These are phyloP conservation scores for Linnemannia exigua DNA, from an alignment of 192 early-diverging fungal genomes.

Conservation along the genomic window DNA sequence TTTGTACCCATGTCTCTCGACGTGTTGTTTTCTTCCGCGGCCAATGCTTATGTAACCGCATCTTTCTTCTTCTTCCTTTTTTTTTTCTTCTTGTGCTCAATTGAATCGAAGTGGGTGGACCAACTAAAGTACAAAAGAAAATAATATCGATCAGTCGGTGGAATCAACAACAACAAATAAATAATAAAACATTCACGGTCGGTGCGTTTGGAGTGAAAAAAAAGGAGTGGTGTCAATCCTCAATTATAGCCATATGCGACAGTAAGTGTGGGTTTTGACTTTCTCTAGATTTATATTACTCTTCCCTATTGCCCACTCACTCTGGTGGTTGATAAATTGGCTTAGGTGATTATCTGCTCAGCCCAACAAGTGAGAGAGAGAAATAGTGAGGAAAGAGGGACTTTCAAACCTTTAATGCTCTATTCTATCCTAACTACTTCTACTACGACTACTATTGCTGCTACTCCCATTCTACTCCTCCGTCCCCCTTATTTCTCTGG, in stretches of 20 bases:
- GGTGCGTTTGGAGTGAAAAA: neutral
- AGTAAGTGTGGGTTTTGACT: neutral
- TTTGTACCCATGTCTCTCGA: neutral
- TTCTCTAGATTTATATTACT: neutral
- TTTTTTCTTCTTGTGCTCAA: constrained; percentile 7
- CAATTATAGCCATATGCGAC: neutral
- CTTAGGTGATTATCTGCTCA: neutral
- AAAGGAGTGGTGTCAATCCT: neutral
- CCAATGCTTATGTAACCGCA: neutral
- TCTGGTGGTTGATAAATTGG: too few species aligned
- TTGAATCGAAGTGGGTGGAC: neutral
- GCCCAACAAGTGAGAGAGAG: neutral
- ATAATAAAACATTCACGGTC: neutral
- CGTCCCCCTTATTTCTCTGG: too few species aligned
- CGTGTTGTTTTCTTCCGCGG: neutral
- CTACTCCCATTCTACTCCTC: too few species aligned
- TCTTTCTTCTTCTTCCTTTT: neutral
- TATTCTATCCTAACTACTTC: too few species aligned
- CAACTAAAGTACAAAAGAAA: neutral
- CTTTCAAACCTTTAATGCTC: too few species aligned
- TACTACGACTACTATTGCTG: too few species aligned
- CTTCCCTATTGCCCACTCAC: too few species aligned
- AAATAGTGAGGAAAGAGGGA: neutral
- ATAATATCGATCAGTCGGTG: constrained; percentile 10
- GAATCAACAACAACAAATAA: constrained; percentile 13